Evolutionary conservation across 768 basidiomycete species (phyloP).

Genomic region (Serendipita sp.): DNA sequence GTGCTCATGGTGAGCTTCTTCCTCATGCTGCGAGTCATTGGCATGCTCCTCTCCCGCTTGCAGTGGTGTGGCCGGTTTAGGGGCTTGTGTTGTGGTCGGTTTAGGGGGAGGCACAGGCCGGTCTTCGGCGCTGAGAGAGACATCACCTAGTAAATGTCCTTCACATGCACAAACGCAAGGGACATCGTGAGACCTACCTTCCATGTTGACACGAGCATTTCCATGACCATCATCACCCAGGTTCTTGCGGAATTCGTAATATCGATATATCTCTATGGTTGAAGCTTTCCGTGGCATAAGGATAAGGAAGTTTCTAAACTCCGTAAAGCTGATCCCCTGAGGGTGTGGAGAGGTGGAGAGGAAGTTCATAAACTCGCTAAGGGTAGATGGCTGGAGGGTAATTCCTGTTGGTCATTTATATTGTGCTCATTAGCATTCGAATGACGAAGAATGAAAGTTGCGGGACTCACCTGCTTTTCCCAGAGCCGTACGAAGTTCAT

Average conservation of each 20-base stretch:
- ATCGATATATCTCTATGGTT: slow-evolving; percentile 69
- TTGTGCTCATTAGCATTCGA: background rate
- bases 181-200: slow-evolving; percentile 43
- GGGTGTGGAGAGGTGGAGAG: slow-evolving; percentile 59
- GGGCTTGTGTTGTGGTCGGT: too few species aligned
- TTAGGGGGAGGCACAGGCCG: slow-evolving; percentile 28
- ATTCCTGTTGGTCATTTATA: slow-evolving; percentile 37
- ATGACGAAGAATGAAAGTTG: slow-evolving; percentile 10
- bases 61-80: slow-evolving; percentile 9
- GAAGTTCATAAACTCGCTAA: slow-evolving; percentile 66
- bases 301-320: slow-evolving; percentile 83
- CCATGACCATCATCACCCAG: slow-evolving; percentile 65
- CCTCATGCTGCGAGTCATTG: slow-evolving; percentile 26
- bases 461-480: slow-evolving; percentile 46
- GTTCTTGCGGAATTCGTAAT: slow-evolving; percentile 54
- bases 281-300: slow-evolving; percentile 71
- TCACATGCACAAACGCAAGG: background rate
- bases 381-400: slow-evolving; percentile 45
- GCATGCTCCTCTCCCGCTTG: slow-evolving; percentile 23
- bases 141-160: slow-evolving; percentile 42
- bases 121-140: slow-evolving; percentile 63
- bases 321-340: slow-evolving; percentile 56
- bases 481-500: slow-evolving; percentile 46
- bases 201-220: slow-evolving; percentile 70
- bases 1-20: slow-evolving; percentile 37